Percentiles rank a stretch among this genome's conserved stretches.
Conservation (phyloP, 2,329 filamentous ascomycete species). For the Sporothrix luriei region DNA sequence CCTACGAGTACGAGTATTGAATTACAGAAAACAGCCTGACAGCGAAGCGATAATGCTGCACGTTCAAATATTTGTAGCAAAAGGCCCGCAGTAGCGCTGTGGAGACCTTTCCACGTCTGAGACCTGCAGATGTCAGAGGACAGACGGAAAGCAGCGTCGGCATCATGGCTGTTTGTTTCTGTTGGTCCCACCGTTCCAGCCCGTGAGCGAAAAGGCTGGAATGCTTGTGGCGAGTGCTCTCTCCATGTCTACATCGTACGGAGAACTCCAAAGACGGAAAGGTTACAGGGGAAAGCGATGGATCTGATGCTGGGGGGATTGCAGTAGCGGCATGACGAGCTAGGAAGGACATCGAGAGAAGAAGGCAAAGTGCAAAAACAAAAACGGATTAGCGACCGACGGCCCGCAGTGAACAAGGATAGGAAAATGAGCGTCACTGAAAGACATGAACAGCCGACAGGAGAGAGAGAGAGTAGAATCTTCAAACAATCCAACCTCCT, state of each 20-base stretch:
- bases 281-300: slow-evolving; percentile 24
- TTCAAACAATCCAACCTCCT: slow-evolving; percentile 9
- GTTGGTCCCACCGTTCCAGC: neutral
- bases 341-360: neutral
- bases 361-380: neutral
- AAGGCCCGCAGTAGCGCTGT: slow-evolving; percentile 14
- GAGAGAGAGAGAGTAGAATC: neutral
- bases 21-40: slow-evolving; percentile 14
- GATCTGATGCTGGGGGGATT: slow-evolving; percentile 24
- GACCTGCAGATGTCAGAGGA: slow-evolving; percentile 24
- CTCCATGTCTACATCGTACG: too few species aligned
- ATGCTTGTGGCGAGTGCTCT: slow-evolving; percentile 6
- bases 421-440: neutral
- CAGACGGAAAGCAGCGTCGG: neutral
- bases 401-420: slow-evolving; percentile 23
- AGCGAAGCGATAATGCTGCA: neutral
- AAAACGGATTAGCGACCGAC: slow-evolving; percentile 11
- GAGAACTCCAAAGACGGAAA: slow-evolving; percentile 15
- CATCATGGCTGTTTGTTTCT: neutral
- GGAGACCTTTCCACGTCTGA: slow-evolving; percentile 5
- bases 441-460: neutral
- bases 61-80: neutral
- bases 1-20: slow-evolving; percentile 14
- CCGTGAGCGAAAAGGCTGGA: neutral
- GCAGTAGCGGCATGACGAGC: slow-evolving; percentile 19